Base-by-base conservation (phyloP, 139 green algal genomes). In the Coccomyxa sp. region DNA sequence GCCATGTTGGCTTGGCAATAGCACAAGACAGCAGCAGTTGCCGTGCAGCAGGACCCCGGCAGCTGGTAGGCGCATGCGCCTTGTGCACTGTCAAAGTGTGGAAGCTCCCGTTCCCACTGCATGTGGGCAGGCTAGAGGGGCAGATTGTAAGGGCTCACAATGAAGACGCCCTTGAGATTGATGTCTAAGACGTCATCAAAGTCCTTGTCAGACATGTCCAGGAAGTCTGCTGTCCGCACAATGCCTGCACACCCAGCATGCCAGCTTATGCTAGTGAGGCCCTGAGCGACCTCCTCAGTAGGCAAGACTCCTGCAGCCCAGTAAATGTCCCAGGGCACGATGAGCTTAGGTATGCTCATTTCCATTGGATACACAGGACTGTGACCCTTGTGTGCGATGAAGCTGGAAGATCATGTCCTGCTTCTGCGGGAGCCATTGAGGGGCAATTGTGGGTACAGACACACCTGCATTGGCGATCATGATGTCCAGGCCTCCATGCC, bases 151-250 rank as follows among this genome's bases (percentile, higher is more conserved):
- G 64, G 64, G 64, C 34, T 73, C 69, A 86, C 82, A 68, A 97
- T 78, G 83, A 97, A 97, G 2, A 92, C 84, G 8, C 92, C 92
- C 82, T 97, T 97, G 1, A 97, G 84, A 83, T 97, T 97, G 34
- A 97, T 91, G 0, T 76, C 68, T 16, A 97, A 84, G 9, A 97
- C 93, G 0, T 80, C 83, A 76, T 95, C 92, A 68, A 89, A 95
- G 76, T 96, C 93, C n/a, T 88, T 79, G 68, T 97, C 93, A 4
- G 55, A 87, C 88, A 97, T 92, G 0, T 97, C 91, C 41, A 97
- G 79, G 71, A 97, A 97, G 7, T 88, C 82, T 2, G 86, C 91
- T 1, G 86, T 83, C 79, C 78, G 73, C 16, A 82, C 68, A 41
- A 78, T 79, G 35, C 83, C n/a, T 27, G 50, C 50, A 6, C 50